These are phyloP conservation scores for Scenedesmus sp. DNA, from an alignment of 163 green algal genomes.

Conservation along the genomic window DNA sequence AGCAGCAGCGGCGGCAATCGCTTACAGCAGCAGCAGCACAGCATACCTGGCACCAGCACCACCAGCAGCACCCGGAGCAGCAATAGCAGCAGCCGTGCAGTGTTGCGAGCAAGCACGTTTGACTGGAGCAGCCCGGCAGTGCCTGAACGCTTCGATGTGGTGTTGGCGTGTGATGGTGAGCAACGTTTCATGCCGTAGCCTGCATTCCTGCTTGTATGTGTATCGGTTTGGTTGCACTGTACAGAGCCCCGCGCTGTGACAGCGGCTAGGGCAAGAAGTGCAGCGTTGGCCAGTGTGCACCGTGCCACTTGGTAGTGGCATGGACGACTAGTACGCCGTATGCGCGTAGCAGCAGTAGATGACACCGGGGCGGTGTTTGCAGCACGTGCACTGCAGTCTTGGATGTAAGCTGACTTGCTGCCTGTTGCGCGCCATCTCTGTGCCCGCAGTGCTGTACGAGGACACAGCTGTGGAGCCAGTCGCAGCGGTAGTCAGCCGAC, in stretches of 20 bases:
- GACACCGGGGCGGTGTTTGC: too few relatives aligned
- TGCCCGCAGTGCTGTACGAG: conserved; percentile 86
- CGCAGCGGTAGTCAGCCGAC: conserved; percentile 38
- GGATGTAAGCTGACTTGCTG: not conserved
- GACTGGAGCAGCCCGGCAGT: conserved; percentile 72
- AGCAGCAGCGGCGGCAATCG: conserved; percentile 26
- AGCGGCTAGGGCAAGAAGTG: not conserved
- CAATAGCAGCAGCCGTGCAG: not conserved
- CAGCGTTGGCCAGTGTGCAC: too few relatives aligned
- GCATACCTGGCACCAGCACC: conserved; percentile 1
- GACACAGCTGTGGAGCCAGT: conserved; percentile 81
- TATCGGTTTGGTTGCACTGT: not conserved
- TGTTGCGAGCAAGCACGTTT: conserved; percentile 67
- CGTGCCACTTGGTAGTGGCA: too few relatives aligned
- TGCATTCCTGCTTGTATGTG: not conserved
- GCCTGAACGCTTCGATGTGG: conserved; percentile 76
- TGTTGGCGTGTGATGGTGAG: conserved; percentile 85
- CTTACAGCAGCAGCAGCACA: conserved; percentile 40
- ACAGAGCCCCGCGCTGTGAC: not conserved
- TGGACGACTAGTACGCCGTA: too few relatives aligned
- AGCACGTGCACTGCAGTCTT: too few relatives aligned
- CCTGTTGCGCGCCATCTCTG: not conserved
- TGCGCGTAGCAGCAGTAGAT: too few relatives aligned
- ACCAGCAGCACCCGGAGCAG: conserved; percentile 40
- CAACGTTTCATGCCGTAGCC: not conserved